Conservation (phyloP, 345 rosid genomes). For the Hirschfeldia incana region DNA sequence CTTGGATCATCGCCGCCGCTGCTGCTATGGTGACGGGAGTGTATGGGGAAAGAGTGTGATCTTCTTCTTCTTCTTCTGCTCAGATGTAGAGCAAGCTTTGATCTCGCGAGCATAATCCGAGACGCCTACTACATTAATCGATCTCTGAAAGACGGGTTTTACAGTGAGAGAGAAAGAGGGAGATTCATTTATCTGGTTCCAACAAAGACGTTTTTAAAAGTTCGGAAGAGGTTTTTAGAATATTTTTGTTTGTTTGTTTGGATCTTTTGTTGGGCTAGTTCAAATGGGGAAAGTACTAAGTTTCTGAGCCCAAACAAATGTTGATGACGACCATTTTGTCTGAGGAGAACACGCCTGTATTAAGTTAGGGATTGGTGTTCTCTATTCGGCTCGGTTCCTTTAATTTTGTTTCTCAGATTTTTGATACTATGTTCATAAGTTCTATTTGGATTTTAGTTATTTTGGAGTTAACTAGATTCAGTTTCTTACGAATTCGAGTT, state of each 20-base stretch:
- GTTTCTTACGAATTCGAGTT: too few relatives aligned
- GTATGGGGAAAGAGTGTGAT: constrained; percentile 26
- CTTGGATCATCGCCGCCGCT: not conserved
- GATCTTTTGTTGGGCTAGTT: not conserved
- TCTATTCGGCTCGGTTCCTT: too few relatives aligned
- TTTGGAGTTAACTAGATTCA: too few relatives aligned
- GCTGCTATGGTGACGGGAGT: not conserved
- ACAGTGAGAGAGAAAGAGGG: not conserved
- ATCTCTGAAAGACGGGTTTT: not conserved
- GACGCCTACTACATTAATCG: constrained; percentile 39
- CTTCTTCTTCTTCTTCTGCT: constrained; percentile 35
- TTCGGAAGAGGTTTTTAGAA: not conserved
- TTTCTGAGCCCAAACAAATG: too few relatives aligned
- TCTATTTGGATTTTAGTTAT: too few relatives aligned
- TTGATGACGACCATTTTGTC: too few relatives aligned
- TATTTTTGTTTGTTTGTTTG: not conserved
- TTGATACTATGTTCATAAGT: too few relatives aligned
- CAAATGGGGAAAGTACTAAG: not conserved
- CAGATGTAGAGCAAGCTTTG: constrained; percentile 38
- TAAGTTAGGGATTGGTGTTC: too few relatives aligned
- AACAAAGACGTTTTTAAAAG: not conserved
- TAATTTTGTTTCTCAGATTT: too few relatives aligned
- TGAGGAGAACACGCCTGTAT: too few relatives aligned
- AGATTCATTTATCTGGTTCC: not conserved
- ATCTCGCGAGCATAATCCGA: constrained; percentile 49